A percentile compares a stretch with the other conserved stretches of the same genome.
These are phyloP conservation scores for Kwoniella heveanensis DNA, from an alignment of 768 basidiomycete genomes.

Conservation along the genomic window DNA sequence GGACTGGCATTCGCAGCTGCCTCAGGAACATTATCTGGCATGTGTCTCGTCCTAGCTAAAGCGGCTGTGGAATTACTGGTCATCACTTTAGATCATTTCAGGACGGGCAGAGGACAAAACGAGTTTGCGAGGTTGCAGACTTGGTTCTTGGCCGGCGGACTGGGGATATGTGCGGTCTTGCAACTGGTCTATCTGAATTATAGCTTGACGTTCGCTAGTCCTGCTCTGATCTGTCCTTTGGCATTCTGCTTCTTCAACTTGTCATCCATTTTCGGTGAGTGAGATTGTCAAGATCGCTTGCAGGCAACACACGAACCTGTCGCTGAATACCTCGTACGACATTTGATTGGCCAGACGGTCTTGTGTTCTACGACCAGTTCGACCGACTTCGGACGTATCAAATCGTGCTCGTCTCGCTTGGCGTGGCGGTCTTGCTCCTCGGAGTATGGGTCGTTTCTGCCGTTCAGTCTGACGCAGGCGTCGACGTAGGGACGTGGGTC, in stretches of 20 bases:
- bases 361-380: slow-evolving; percentile 86
- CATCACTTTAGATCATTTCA: slow-evolving; percentile 63
- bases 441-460: slow-evolving; percentile 91
- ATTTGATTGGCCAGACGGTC: slow-evolving; percentile 39
- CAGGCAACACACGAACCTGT: no score
- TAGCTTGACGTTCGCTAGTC: slow-evolving; percentile 72
- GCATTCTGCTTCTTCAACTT: slow-evolving; percentile 96
- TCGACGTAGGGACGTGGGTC: slow-evolving; percentile 56
- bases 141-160: slow-evolving; percentile 74
- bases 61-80: slow-evolving; percentile 86
- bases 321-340: background rate
- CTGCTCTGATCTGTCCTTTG: slow-evolving; percentile 84
- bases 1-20: slow-evolving; percentile 84
- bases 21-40: slow-evolving; percentile 84
- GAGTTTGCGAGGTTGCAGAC: slow-evolving; percentile 56
- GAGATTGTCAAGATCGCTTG: background rate
- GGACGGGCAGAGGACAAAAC: slow-evolving; percentile 49
- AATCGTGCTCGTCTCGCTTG: slow-evolving; percentile 72
- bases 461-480: slow-evolving; percentile 59
- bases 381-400: slow-evolving; percentile 69
- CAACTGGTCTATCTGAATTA: slow-evolving; percentile 62
- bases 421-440: slow-evolving; percentile 73
- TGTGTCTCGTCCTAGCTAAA: slow-evolving; percentile 92
- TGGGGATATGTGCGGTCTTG: slow-evolving; percentile 72
- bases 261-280: slow-evolving; percentile 81